Evolutionary conservation across 352 stramenopile species (phyloP), one percentile per base, ranked within the genome.

Genomic region (Thraustochytrium sp.): DNA sequence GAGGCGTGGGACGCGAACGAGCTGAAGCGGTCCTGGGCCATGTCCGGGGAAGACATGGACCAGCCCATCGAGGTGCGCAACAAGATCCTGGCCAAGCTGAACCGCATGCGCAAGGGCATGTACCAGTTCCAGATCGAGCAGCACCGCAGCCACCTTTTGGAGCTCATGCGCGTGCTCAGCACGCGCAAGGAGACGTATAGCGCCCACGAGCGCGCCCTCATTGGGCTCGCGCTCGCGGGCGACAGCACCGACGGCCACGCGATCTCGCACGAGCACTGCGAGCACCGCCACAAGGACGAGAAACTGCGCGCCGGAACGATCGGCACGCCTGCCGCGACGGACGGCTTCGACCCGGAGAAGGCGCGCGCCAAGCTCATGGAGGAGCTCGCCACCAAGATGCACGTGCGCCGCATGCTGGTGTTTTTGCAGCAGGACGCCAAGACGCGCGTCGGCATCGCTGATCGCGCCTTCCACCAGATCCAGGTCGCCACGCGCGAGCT

Each of bases 81-180:
- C 9, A 61, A 72, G 16, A 80, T 55, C 26, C 37, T 80, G 46
- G 31, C 68, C 68, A 80, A 80, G 68, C 68, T 80, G 5, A 80
- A 80, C 38, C 68, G 68, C 37, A 80, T 80, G 68, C 68, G 68
- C 48, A 80, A 80, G 53, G 18, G 16, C 18, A 80, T 80, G 68
- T 80, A 80, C 31, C 68, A 46, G 29, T 42, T 62, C 2, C 31
- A 46, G 18, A 72, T 80, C 23, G 68, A 80, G 68, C 31, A 65
- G 68, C 68, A 80, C 44, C 3, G 34, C 18, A 48, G 23, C 2
- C 68, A 80, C 68, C 49, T 80, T 18, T 11, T 55, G 23, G 68
- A 80, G 53, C 31, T 80, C 8, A 80, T 63, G 34, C 31, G 34
- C 23, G 34, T 75, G 38, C 44, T 75, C 3, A 75, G 11, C 11